Percentiles rank a stretch among this genome's conserved stretches.
These are phyloP conservation scores for Ormosia emarginata DNA, from an alignment of 306 rosid species.

Conservation along the genomic window DNA sequence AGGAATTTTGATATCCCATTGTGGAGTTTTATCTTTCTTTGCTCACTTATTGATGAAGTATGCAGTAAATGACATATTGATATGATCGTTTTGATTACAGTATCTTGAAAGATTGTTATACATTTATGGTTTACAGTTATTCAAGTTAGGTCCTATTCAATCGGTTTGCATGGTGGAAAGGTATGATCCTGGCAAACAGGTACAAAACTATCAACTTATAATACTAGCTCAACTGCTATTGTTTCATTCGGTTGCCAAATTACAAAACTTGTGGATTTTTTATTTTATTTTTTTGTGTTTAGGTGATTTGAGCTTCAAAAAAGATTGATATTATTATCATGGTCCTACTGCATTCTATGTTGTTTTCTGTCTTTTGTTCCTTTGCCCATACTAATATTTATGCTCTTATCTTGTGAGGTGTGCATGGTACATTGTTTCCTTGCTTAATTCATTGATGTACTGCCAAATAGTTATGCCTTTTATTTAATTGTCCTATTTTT, in stretches of 20 bases:
- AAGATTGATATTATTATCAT: neutral
- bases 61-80: neutral
- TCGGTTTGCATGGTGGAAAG: slow-evolving; percentile 57
- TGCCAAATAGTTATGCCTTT: slow-evolving; percentile 6
- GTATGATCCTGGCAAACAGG: slow-evolving; percentile 52
- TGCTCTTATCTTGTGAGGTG: neutral
- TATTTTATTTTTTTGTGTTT: neutral
- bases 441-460: slow-evolving; percentile 1
- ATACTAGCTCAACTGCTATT: neutral
- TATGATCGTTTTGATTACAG: neutral
- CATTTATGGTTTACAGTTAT: too few relatives aligned
- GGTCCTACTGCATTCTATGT: neutral
- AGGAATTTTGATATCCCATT: neutral
- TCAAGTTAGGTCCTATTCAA: too few relatives aligned
- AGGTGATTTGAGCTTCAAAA: neutral
- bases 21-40: neutral
- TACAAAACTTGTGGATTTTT: neutral
- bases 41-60: neutral
- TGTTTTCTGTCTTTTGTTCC: neutral
- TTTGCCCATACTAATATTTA: neutral
- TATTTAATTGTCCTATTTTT: slow-evolving; percentile 39
- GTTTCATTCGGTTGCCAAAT: neutral
- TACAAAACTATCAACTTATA: slow-evolving; percentile 9
- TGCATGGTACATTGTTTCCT: neutral
- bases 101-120: too few relatives aligned